These are phyloP conservation scores for apple (Malus domestica) DNA, from an alignment of 306 rosid species.

Conservation along the genomic window DNA sequence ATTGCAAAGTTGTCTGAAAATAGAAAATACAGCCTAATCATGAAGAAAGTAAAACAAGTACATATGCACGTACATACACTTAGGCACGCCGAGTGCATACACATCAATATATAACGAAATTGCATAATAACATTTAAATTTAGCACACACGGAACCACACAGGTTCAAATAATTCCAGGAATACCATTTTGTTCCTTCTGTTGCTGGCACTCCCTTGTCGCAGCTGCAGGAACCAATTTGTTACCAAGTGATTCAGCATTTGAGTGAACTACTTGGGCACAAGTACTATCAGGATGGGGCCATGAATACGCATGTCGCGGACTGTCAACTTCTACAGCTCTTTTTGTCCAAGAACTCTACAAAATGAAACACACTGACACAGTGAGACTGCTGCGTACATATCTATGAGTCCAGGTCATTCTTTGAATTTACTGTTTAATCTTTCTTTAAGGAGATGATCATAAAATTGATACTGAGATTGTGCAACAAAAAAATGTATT, in stretches of 20 bases:
- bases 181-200: slow-evolving; percentile 52
- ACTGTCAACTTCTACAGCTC: slow-evolving; percentile 76
- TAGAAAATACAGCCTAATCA: slow-evolving; percentile 17
- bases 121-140: neutral
- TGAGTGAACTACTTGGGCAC: slow-evolving; percentile 77
- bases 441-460: neutral
- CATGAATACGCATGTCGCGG: slow-evolving; percentile 49
- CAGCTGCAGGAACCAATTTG: slow-evolving; percentile 28
- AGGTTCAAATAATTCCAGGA: slow-evolving; percentile 12
- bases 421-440: neutral
- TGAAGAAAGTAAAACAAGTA: neutral
- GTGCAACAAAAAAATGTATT: neutral
- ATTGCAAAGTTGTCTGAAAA: slow-evolving; percentile 27
- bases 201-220: slow-evolving; percentile 33
- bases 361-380: slow-evolving; percentile 14
- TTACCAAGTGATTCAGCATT: slow-evolving; percentile 44
- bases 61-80: neutral
- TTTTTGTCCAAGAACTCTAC: slow-evolving; percentile 92
- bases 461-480: neutral
- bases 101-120: neutral
- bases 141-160: neutral
- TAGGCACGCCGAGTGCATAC: neutral
- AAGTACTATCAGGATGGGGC: slow-evolving; percentile 71
- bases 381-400: neutral
- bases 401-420: neutral